Evolutionary conservation across 768 basidiomycete genomes (phyloP).

Genomic region (Tephrocybe sp.): DNA sequence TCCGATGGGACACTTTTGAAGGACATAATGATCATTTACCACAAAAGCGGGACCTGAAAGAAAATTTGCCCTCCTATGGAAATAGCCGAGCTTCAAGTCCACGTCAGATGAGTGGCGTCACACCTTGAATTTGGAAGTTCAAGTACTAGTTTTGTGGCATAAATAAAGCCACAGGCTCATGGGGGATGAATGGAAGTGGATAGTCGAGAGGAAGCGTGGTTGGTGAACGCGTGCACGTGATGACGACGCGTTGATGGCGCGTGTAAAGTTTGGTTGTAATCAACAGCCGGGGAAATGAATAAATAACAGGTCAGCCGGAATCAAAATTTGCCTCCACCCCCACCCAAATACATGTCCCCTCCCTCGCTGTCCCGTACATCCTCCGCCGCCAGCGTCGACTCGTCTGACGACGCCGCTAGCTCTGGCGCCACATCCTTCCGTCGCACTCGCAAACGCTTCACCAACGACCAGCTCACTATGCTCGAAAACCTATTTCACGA

Average conservation of each 20-base stretch:
- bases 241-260: conserved; percentile 17
- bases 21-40: too few species aligned
- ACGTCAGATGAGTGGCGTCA: neutral
- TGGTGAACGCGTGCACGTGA: conserved; percentile 20
- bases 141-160: neutral
- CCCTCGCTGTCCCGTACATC: conserved; percentile 44
- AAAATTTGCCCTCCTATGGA: neutral
- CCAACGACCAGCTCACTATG: conserved; percentile 64
- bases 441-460: conserved; percentile 72
- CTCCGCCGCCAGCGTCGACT: conserved; percentile 56
- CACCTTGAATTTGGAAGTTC: neutral
- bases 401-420: conserved; percentile 40
- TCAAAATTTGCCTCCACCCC: conserved; percentile 14
- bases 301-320: conserved; percentile 17
- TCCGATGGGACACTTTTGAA: too few species aligned
- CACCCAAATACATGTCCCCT: conserved; percentile 7
- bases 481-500: conserved; percentile 74
- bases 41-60: too few species aligned
- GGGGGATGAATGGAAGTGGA: conserved; percentile 1
- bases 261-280: conserved; percentile 23
- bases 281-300: conserved; percentile 20
- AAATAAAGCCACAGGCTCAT: too few species aligned
- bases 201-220: conserved; percentile 1
- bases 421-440: conserved; percentile 37
- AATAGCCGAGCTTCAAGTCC: neutral